A percentile compares a stretch with the other conserved stretches of the same genome.
phyloP scores from a whole-genome alignment of 495 filamentous ascomycete species.

The Penicillium lividum region DNA sequence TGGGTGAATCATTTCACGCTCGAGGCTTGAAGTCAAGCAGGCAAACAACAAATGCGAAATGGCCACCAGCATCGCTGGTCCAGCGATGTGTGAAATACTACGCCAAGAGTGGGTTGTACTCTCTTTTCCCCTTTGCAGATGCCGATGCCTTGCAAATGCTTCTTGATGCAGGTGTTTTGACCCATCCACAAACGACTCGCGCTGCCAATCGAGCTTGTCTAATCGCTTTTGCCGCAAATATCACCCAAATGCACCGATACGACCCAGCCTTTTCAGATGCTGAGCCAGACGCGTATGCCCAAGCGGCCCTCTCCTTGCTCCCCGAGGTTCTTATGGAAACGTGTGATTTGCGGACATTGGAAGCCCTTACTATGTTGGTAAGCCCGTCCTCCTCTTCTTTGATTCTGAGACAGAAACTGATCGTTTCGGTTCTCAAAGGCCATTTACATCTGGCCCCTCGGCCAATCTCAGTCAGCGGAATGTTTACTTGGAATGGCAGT shows the following conservation, averaged over 20 bases:
- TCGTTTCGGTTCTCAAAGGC: slow-evolving; percentile 16
- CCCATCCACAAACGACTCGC: slow-evolving; percentile 12
- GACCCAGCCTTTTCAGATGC: slow-evolving; percentile 21
- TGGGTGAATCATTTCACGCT: slow-evolving; percentile 16
- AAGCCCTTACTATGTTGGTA: slow-evolving; percentile 29
- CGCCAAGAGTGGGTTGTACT: slow-evolving; percentile 23
- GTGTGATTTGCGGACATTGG: slow-evolving; percentile 24
- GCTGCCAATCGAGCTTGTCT: slow-evolving; percentile 25
- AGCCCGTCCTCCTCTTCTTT: not conserved
- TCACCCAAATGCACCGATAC: slow-evolving; percentile 29
- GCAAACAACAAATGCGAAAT: slow-evolving; percentile 13
- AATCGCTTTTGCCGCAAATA: slow-evolving; percentile 28
- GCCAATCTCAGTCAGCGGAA: slow-evolving; percentile 24
- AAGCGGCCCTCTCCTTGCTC: slow-evolving; percentile 22
- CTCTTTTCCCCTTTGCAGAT: slow-evolving; percentile 30
- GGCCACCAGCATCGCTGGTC: slow-evolving; percentile 23
- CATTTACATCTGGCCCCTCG: slow-evolving; percentile 26
- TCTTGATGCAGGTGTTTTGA: slow-evolving; percentile 19
- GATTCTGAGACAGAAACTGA: too few species aligned
- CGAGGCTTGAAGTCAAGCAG: slow-evolving; percentile 5
- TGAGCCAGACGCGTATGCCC: slow-evolving; percentile 28
- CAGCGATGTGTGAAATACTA: slow-evolving; percentile 26
- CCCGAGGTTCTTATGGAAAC: slow-evolving; percentile 27
- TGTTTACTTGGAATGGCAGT: slow-evolving; percentile 25
- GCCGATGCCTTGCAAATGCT: slow-evolving; percentile 17